Conservation (phyloP, 345 rosid species). For the Eucalyptus regnans region DNA sequence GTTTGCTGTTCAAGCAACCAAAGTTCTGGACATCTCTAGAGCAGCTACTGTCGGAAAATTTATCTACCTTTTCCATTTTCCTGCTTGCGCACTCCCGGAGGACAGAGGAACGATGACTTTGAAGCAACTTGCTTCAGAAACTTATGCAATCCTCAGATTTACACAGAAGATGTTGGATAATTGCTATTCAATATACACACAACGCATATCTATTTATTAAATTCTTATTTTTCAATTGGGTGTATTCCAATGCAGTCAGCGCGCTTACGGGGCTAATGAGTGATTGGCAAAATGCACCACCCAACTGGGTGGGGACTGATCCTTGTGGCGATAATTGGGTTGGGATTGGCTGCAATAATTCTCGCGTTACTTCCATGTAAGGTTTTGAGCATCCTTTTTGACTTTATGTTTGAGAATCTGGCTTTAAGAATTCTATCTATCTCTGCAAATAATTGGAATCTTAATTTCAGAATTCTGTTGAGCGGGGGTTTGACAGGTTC, state of each 20-base stretch:
- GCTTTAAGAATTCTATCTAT: not conserved
- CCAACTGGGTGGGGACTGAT: conserved; percentile 50
- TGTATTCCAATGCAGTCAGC: conserved; percentile 20
- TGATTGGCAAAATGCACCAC: conserved; percentile 40
- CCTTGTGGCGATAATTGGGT: conserved; percentile 73
- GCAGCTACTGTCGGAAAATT: not conserved
- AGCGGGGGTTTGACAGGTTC: conserved; percentile 42
- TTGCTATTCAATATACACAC: not conserved
- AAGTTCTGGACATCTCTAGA: not conserved
- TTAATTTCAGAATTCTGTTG: conserved; percentile 46
- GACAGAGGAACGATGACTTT: not conserved
- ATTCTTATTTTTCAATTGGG: not conserved
- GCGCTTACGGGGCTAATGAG: conserved; percentile 19
- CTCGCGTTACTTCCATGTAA: conserved; percentile 55
- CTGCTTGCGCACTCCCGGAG: not conserved
- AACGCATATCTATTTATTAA: not conserved
- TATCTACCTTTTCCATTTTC: not conserved
- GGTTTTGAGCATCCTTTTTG: not conserved
- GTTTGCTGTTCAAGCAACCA: not conserved
- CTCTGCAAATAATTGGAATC: not conserved
- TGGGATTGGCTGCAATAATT: conserved; percentile 41
- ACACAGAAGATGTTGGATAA: not conserved
- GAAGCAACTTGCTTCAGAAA: not conserved
- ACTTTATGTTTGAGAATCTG: not conserved
- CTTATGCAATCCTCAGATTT: not conserved